Base-by-base conservation (phyloP, 2,329 filamentous ascomycete species). In the Hymenoscyphus repandus region DNA sequence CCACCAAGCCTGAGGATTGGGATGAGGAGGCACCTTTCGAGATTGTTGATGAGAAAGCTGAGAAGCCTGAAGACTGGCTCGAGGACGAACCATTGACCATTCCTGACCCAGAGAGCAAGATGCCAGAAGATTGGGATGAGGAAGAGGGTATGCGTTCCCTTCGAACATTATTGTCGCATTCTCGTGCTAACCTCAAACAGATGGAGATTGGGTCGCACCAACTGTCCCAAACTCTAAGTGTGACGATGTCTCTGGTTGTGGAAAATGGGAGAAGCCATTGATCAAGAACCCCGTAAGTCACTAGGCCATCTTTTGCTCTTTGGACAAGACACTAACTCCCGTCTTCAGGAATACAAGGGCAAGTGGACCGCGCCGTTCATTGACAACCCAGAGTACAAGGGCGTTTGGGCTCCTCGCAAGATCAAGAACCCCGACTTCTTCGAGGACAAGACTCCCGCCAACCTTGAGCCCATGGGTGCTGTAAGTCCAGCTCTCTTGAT, bases 121-220 rank as follows among this genome's bases (percentile, higher is more conserved):
- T 97, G 86, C 93, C 93, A 57, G 91, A 96, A 75, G 93, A 97
- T 70, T 99, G 93, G 93, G 92, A 96, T 74, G 92, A 99, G 53
- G 93, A 99, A 77, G 93, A 99, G 77, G 93, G 22, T 27, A 27
- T 27, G 22, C 22, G 22, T 4, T 27, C 22, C 4, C 7, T 27
- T 27, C 22, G 22, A 10, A 37, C 3, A 13, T 17, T 13, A 34
- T 37, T 3, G 10, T 37, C 15, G 5, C 10, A 11, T 37, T 13
- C 34, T 37, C 5, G 10, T 17, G 12, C 12, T 37, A 13, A 13
- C 12, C 34, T 13, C 10, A 37, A 17, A 10, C 5, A 38, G 44
- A 99, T 71, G 93, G 93, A 71, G 93, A 99, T 77, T 99, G 91
- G 90, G 72, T 95, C 61, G 75, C 54, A 47, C 93, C 92, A 52